A percentile compares a stretch with the other conserved stretches of the same genome.
Evolutionary conservation across 306 rosid genomes (phyloP).

Genomic region (Styphnolobium japonicum): DNA sequence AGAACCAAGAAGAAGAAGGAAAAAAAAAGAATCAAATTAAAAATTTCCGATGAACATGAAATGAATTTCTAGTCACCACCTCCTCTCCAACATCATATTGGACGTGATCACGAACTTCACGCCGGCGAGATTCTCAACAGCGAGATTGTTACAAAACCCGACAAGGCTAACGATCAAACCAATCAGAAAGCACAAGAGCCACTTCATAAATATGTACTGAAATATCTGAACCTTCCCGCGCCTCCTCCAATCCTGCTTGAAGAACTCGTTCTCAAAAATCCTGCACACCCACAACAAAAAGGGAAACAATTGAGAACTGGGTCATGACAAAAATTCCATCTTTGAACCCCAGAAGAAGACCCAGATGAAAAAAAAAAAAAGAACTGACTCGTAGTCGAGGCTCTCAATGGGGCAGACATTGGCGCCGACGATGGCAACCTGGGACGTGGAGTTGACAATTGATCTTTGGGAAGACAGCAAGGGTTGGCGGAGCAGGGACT

Average conservation of each 20-base stretch:
- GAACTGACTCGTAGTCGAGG: constrained; percentile 84
- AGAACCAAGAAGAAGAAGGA: not conserved
- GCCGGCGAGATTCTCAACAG: constrained; percentile 95
- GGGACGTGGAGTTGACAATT: constrained; percentile 57
- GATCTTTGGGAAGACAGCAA: constrained; percentile 51
- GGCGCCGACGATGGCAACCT: constrained; percentile 92
- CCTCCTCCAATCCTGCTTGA: constrained; percentile 95
- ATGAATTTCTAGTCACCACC: constrained; percentile 31
- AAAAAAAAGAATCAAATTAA: not conserved
- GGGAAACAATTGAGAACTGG: not conserved
- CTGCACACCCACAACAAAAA: constrained; percentile 34
- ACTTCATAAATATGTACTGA: constrained; percentile 71
- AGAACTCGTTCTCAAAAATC: constrained; percentile 80
- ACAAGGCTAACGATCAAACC: constrained; percentile 66
- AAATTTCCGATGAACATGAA: not conserved
- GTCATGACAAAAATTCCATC: not conserved
- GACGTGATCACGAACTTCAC: constrained; percentile 86
- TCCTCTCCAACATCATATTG: constrained; percentile 73
- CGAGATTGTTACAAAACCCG: constrained; percentile 81
- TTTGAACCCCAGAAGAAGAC: not conserved
- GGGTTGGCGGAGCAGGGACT: constrained; percentile 45
- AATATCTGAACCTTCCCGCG: constrained; percentile 48
- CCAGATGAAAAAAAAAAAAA: not conserved
- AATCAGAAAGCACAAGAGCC: constrained; percentile 68
- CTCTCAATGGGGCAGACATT: constrained; percentile 92